Conservation (phyloP, 306 rosid genomes). For the Prunus mongolica region DNA sequence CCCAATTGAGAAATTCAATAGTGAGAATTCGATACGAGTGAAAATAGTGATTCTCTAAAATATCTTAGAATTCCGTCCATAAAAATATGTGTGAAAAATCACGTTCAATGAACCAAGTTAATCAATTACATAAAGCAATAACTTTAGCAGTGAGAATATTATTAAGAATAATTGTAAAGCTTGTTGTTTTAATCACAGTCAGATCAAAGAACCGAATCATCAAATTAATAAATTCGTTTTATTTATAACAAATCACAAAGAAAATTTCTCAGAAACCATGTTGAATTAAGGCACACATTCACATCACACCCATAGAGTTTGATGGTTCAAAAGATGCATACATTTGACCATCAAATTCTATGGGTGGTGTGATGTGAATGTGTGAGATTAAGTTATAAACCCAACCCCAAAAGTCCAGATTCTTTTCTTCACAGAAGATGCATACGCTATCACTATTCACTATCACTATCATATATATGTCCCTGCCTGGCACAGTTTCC, state of each 20-base stretch:
- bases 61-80: rapidly evolving
- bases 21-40: not conserved
- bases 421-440: constrained; percentile 54
- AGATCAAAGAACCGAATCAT: not conserved
- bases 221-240: not conserved
- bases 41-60: too few species aligned
- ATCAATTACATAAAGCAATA: not conserved
- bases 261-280: too few species aligned
- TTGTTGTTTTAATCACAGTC: too few species aligned
- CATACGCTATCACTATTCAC: not conserved
- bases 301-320: too few species aligned
- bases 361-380: not conserved
- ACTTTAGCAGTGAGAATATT: too few species aligned
- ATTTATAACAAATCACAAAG: too few species aligned
- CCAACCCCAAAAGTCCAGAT: constrained; percentile 38
- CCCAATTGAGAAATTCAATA: not conserved
- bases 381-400: not conserved
- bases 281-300: too few species aligned
- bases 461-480: constrained; percentile 6
- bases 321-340: too few species aligned
- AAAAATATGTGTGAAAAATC: not conserved
- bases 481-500: constrained; percentile 44
- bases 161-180: too few species aligned
- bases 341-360: not conserved
- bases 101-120: not conserved